Percentiles rank a stretch among this genome's conserved stretches.
Conservation (phyloP, 2,329 filamentous ascomycete species). For the Cordyceps sp. region DNA sequence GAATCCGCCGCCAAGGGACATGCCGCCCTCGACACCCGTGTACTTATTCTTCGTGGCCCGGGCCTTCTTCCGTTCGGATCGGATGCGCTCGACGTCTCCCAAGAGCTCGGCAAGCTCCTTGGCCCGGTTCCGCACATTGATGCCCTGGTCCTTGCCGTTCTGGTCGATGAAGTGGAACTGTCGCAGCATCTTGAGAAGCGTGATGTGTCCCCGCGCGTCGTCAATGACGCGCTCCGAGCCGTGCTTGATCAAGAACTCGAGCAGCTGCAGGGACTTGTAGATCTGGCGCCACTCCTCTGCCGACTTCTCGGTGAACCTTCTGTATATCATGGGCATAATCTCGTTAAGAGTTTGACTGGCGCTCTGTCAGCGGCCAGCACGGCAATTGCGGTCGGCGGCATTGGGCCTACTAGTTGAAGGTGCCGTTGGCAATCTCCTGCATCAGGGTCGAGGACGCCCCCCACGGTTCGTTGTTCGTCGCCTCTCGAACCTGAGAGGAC, state of each 20-base stretch:
- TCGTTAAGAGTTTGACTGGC: conserved; percentile 89
- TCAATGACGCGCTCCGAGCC: conserved; percentile 95
- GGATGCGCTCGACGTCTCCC: conserved; percentile 77
- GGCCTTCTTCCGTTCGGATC: conserved; percentile 74
- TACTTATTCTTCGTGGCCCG: conserved; percentile 86
- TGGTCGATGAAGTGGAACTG: conserved; percentile 95
- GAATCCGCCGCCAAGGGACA: conserved; percentile 41
- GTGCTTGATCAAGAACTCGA: conserved; percentile 96
- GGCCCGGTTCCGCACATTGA: conserved; percentile 92
- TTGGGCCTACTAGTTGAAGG: conserved; percentile 78
- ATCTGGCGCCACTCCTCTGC: conserved; percentile 99
- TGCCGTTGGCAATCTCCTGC: conserved; percentile 97
- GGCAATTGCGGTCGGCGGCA: conserved; percentile 3
- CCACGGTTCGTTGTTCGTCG: conserved; percentile 98
- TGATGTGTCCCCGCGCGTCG: conserved; percentile 87
- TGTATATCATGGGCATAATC: conserved; percentile 99
- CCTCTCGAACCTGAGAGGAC: conserved; percentile 63
- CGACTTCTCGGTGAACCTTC: conserved; percentile 94
- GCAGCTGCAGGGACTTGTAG: conserved; percentile 92
- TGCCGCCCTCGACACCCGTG: conserved; percentile 77
- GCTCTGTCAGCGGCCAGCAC: background rate
- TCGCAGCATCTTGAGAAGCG: conserved; percentile 91
- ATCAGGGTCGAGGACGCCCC: conserved; percentile 69
- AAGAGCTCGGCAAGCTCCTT: conserved; percentile 93
- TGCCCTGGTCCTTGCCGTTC: conserved; percentile 95